Evolutionary conservation across 2,329 filamentous ascomycete species (phyloP).

Genomic region (Fusarium floridanum): DNA sequence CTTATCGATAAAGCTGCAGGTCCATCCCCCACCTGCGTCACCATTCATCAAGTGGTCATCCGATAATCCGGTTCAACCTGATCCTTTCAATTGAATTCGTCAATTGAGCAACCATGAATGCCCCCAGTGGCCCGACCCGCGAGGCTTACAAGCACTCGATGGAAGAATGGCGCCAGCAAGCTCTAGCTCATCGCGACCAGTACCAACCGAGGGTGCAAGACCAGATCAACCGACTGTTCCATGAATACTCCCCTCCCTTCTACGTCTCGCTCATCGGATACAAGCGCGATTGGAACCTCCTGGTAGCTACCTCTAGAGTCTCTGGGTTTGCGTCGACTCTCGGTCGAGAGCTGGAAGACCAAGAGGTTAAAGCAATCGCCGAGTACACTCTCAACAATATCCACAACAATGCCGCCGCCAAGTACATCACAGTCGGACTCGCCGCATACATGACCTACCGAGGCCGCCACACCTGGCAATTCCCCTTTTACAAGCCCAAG

Average conservation of each 20-base stretch:
- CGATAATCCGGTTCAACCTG: slow-evolving; percentile 19
- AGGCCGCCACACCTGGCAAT: slow-evolving; percentile 45
- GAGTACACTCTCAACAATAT: slow-evolving; percentile 51
- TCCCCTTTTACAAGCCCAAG: slow-evolving; percentile 48
- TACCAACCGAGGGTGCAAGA: slow-evolving; percentile 49
- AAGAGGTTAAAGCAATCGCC: slow-evolving; percentile 53
- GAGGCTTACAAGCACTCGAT: slow-evolving; percentile 46
- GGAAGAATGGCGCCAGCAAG: slow-evolving; percentile 50
- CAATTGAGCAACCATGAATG: slow-evolving; percentile 31
- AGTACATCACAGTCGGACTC: slow-evolving; percentile 43
- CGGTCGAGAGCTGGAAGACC: slow-evolving; percentile 50
- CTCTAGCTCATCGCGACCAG: slow-evolving; percentile 46
- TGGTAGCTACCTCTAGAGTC: slow-evolving; percentile 46
- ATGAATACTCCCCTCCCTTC: slow-evolving; percentile 49
- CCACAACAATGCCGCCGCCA: slow-evolving; percentile 49
- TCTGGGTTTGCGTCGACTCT: slow-evolving; percentile 47
- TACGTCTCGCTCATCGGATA: slow-evolving; percentile 50
- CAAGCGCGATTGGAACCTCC: slow-evolving; percentile 45
- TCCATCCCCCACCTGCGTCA: slow-evolving; percentile 43
- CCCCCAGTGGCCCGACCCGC: slow-evolving; percentile 36
- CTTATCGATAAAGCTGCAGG: slow-evolving; percentile 48
- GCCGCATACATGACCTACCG: slow-evolving; percentile 47
- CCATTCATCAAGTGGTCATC: slow-evolving; percentile 39
- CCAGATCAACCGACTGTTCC: slow-evolving; percentile 50
- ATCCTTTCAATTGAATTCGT: neutral